Base-by-base conservation (phyloP, 2,329 filamentous ascomycete genomes). In the Clarireedia sp. region DNA sequence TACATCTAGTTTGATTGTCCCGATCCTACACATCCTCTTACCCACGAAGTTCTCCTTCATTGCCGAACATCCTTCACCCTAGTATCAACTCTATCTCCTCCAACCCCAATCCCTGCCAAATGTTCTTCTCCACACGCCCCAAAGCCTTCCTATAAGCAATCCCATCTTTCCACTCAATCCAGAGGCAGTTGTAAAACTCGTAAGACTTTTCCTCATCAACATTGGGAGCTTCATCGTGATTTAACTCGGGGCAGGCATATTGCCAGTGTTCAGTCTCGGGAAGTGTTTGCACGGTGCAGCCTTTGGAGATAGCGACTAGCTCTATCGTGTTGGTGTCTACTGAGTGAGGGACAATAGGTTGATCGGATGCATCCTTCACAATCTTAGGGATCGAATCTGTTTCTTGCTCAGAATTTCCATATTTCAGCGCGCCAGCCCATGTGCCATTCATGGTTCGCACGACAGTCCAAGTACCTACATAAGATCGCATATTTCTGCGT, bases 121-220 rank as follows among this genome's bases (percentile, higher is more conserved):
- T 29, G n/a, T 29, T 26, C 19, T 53, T 58, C 37, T 48, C 46
- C 2, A 60, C 54, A 16, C 57, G 19, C 5, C 58, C 58, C 36
- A 50, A 33, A 14, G 38, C 54, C 43, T 55, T 57, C 16, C 60
- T 51, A 54, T 58, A 61, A 2, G 54, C 58, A 21, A 60, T 52
- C 7, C 56, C 56, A n/a, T 57, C 48, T n/a, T 43, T 33, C 51
- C 51, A 55, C 33, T 57, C 54, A 56, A 61, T 29, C 57, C 52
- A 59, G 17, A 61, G 51, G n/a, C 54, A 50, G 45, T 59, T 59
- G 21, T 55, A 58, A 17, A 56, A 59, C 33, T 59, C 55, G 19
- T 59, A 56, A 14, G 26, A 19, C 3, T 36, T 43, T 14, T 16
- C 16, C 2, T 16, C 8, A 2, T 16, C 5, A 12, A n/a, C 10